These are phyloP conservation scores for Sarcomyxa edulis DNA, from an alignment of 768 basidiomycete genomes.

Conservation along the genomic window DNA sequence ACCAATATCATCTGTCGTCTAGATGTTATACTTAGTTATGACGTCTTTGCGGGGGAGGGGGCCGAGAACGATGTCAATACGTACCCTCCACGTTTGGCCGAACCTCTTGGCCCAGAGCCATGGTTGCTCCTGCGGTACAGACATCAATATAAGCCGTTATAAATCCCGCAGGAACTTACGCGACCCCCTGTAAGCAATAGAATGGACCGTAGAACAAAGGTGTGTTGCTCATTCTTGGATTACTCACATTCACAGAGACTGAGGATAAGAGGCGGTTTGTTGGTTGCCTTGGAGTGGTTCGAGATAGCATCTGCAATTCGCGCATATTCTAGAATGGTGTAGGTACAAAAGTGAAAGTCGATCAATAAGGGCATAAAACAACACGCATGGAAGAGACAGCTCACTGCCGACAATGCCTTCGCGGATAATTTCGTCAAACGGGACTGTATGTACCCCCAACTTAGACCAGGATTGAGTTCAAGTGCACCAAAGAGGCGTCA, in stretches of 20 bases:
- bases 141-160: neutral
- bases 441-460: conserved; percentile 27
- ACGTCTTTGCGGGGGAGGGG: no score
- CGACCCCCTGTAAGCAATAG: conserved; percentile 3
- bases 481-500: neutral
- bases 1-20: conserved; percentile 7
- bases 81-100: conserved; percentile 65
- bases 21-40: no score
- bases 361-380: no score
- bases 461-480: neutral
- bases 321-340: conserved; percentile 39
- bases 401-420: conserved; percentile 50
- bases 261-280: conserved; percentile 45
- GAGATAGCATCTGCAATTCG: conserved; percentile 58
- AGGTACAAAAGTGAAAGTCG: neutral
- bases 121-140: conserved; percentile 42
- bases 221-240: conserved; percentile 37
- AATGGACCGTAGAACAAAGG: neutral
- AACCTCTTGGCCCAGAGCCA: conserved; percentile 58
- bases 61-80: no score
- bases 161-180: neutral
- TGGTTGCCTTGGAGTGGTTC: conserved; percentile 37
- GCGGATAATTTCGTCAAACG: conserved; percentile 52
- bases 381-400: conserved; percentile 13
- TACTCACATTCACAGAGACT: conserved; percentile 66